Evolutionary conservation across 345 rosid genomes (phyloP).

Genomic region (Acer saccharum): DNA sequence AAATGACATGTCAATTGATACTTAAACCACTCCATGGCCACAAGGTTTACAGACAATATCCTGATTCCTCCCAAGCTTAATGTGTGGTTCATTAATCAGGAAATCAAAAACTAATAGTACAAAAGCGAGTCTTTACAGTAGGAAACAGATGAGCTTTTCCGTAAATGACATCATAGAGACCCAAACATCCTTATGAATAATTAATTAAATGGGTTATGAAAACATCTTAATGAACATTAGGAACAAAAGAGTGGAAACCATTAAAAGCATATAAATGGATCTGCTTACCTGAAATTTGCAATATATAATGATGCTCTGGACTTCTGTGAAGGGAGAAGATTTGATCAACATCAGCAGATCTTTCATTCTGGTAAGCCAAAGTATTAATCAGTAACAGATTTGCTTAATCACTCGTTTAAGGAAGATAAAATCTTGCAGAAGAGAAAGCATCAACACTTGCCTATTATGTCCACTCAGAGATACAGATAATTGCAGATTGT

Average conservation of each 20-base stretch:
- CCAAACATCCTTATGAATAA: neutral
- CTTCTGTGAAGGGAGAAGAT: constrained; percentile 68
- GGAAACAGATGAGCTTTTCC: neutral
- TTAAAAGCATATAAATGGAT: constrained; percentile 9
- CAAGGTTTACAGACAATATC: neutral
- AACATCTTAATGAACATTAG: neutral
- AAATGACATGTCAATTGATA: neutral
- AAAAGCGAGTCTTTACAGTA: neutral
- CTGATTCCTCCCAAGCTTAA: neutral
- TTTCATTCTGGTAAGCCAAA: constrained; percentile 63
- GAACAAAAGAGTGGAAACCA: constrained; percentile 6
- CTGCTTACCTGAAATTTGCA: constrained; percentile 91
- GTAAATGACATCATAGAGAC: neutral
- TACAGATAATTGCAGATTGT: constrained; percentile 76
- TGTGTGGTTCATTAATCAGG: constrained; percentile 11
- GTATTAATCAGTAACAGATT: constrained; percentile 13
- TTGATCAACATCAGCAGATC: constrained; percentile 68
- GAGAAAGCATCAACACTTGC: constrained; percentile 37
- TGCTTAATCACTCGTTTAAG: constrained; percentile 1
- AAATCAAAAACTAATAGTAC: neutral
- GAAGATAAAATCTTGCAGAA: neutral
- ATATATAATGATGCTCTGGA: constrained; percentile 79
- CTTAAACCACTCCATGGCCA: neutral
- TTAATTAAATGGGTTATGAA: neutral
- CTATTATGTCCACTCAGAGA: constrained; percentile 70